Conservation (phyloP, 805 yeast species). For the Monosporozyma aerobia region DNA sequence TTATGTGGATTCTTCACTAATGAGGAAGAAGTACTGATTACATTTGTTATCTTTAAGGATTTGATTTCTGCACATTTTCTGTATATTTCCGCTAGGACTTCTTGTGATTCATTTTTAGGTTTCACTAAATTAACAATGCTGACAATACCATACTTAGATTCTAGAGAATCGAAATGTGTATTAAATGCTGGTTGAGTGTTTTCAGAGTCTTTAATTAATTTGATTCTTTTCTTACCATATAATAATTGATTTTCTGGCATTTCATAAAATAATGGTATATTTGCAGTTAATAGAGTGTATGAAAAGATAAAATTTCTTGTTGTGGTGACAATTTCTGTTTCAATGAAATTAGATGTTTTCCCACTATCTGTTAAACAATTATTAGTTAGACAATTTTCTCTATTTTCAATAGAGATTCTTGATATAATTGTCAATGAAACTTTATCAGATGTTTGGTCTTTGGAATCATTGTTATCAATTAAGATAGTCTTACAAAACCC, state of each 20-base stretch:
- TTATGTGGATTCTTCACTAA: constrained; percentile 32
- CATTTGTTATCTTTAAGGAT: constrained; percentile 29
- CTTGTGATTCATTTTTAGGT: constrained; percentile 60
- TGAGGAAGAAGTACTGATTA: constrained; percentile 31
- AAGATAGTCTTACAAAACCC: constrained; percentile 76
- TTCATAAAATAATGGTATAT: constrained; percentile 93
- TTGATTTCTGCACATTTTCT: constrained; percentile 38
- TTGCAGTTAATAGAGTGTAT: constrained; percentile 79
- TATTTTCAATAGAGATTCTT: constrained; percentile 81
- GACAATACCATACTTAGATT: constrained; percentile 72
- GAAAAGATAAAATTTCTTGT: constrained; percentile 47
- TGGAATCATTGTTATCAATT: constrained; percentile 14
- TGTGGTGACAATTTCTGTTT: constrained; percentile 72
- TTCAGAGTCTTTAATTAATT: constrained; percentile 66
- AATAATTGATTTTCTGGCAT: constrained; percentile 60
- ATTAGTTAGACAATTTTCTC: constrained; percentile 77
- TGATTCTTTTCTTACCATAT: constrained; percentile 63
- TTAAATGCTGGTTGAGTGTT: constrained; percentile 84
- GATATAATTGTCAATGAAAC: constrained; percentile 65
- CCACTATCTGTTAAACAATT: constrained; percentile 92
- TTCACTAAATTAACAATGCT: constrained; percentile 68
- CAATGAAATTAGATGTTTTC: constrained; percentile 82
- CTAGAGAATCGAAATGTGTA: constrained; percentile 64
- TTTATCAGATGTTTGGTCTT: neutral
- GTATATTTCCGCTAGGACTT: constrained; percentile 54